Evolutionary conservation across 83 land plant genomes (phyloP).

Genomic region (Diphasiastrum complanatum): DNA sequence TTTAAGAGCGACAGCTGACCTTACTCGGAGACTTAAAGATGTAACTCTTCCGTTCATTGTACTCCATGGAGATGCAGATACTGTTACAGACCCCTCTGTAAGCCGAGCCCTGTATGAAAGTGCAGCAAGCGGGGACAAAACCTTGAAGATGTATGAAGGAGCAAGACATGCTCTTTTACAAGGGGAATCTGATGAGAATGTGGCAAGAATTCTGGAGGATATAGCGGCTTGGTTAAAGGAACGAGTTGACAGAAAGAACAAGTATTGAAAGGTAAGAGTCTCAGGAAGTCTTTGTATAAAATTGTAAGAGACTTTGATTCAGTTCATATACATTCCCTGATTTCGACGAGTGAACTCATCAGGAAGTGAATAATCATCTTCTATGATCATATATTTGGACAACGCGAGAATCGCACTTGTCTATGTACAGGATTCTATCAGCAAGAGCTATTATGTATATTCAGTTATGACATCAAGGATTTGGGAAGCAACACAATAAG

Average conservation of each 20-base stretch:
- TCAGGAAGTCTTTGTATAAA: too few relatives aligned
- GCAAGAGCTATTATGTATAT: too few relatives aligned
- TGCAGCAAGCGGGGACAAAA: slow-evolving; percentile 70
- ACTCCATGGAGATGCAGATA: slow-evolving; percentile 79
- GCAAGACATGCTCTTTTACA: slow-evolving; percentile 73
- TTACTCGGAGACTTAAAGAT: slow-evolving; percentile 37
- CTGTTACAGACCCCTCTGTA: slow-evolving; percentile 80
- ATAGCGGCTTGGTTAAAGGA: slow-evolving; percentile 60
- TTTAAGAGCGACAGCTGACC: slow-evolving; percentile 45
- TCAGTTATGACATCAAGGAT: too few relatives aligned
- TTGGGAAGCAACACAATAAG: too few relatives aligned
- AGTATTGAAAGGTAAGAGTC: too few relatives aligned
- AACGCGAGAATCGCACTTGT: too few relatives aligned
- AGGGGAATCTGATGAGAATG: slow-evolving; percentile 76
- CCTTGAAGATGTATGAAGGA: slow-evolving; percentile 53
- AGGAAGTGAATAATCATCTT: too few relatives aligned
- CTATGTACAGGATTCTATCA: too few relatives aligned
- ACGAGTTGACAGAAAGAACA: slow-evolving; percentile 13
- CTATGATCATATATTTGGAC: too few relatives aligned
- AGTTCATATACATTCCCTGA: too few relatives aligned
- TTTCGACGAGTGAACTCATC: too few relatives aligned
- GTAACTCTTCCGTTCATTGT: slow-evolving; percentile 69
- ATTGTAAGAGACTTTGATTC: too few relatives aligned
- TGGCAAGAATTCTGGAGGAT: slow-evolving; percentile 54
- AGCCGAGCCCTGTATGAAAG: slow-evolving; percentile 78